Conservation (phyloP, 1,139 yeast genomes). For the Saccharomyces hybrid region DNA sequence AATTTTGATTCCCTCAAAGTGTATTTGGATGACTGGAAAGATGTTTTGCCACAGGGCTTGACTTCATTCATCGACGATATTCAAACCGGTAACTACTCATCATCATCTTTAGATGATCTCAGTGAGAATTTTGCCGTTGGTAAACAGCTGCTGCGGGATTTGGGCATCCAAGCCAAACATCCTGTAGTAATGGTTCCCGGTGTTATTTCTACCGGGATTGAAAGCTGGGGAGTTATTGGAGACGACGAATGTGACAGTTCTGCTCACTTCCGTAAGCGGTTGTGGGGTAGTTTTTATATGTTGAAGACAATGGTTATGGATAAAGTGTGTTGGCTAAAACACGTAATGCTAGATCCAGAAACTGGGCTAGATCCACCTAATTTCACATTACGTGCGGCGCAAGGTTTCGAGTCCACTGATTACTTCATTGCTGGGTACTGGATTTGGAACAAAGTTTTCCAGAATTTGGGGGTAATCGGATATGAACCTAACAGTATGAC, state of each 20-base stretch:
- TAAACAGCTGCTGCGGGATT: constrained; percentile 45
- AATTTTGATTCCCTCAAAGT: constrained; percentile 46
- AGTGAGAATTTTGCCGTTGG: constrained; percentile 90
- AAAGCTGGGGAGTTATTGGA: constrained; percentile 80
- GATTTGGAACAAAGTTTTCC: constrained; percentile 95
- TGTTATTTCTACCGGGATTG: constrained; percentile 89
- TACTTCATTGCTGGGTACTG: constrained; percentile 95
- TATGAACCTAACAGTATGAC: constrained; percentile 87
- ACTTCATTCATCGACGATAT: constrained; percentile 53
- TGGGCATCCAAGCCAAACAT: constrained; percentile 48
- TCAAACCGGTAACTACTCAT: constrained; percentile 30
- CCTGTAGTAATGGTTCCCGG: constrained; percentile 95
- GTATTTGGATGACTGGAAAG: constrained; percentile 58
- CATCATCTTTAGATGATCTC: constrained; percentile 37
- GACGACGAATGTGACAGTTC: constrained; percentile 74
- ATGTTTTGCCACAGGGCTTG: constrained; percentile 57
- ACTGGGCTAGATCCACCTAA: constrained; percentile 91
- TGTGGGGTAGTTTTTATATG: constrained; percentile 98
- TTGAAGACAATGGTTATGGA: constrained; percentile 84
- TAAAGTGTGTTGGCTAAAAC: constrained; percentile 88
- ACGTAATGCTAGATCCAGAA: constrained; percentile 76
- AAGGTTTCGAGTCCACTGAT: constrained; percentile 95
- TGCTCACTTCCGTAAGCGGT: constrained; percentile 76
- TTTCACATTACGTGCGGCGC: constrained; percentile 77
- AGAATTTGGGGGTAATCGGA: constrained; percentile 87